Evolutionary conservation across 2,329 filamentous ascomycete species (phyloP), one percentile per base, ranked within the genome.

Genomic region (Cyclaneusma minus): DNA sequence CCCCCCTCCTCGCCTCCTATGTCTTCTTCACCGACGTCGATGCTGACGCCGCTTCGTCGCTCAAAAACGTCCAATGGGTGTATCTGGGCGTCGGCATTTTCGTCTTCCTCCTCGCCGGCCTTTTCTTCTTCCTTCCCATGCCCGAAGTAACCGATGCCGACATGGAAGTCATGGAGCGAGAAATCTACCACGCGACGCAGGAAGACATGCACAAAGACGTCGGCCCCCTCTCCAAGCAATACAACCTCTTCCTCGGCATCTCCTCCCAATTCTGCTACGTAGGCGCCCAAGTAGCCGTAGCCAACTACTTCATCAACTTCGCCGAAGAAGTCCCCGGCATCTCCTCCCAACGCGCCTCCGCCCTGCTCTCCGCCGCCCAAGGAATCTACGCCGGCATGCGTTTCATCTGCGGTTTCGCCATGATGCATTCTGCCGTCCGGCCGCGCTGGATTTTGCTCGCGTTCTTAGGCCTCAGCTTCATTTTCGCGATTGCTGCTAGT

Each of bases 251-350:
- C 58, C 76, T 82, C 40, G 80, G 76, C 8, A 67, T 76, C 0
- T 66, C 73, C 38, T 74, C 77, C 0, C 79, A 87, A 38, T 85
- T 85, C 50, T 80, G 72, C 46, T 89, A 87, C 47, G 76, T 62
- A 0, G 80, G 80, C 24, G 69, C 77, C 0, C 80, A 85, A 44
- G 58, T 75, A 17, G 68, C 64, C 29, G 67, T 75, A 29, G 70
- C 70, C 1, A 49, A 50, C 18, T 79, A 78, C 49, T 81, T 81
- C 49, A 79, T 81, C 56, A 81, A 81, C 52, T 79, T 78, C 43
- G 62, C 63, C n/a, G 61, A 56, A 13, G 68, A 76, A 35, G 72
- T 69, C 3, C 48, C 60, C 2, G 50, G 51, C 12, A 72, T 67
- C 17, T 44, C 45, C 24, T 56, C 58, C 24, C 42, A 66, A 0